Evolutionary conservation across 225 moss, liverwort and hornwort species (phyloP).

Genomic region (Climacium dendroides): DNA sequence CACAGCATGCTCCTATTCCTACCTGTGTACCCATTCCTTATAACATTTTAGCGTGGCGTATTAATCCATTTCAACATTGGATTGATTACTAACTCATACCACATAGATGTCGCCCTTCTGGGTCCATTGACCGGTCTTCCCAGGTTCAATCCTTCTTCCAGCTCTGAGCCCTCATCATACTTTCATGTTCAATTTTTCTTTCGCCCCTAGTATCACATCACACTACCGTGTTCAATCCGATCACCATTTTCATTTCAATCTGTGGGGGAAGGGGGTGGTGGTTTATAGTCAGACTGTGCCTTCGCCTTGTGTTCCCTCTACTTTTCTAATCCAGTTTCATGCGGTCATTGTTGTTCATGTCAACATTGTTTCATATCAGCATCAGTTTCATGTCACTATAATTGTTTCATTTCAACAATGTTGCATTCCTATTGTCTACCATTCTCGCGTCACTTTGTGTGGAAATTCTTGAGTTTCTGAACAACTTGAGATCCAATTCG

Average conservation of each 20-base stretch:
- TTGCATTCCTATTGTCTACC: background rate
- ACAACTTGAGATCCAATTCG: background rate
- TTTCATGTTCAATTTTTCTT: background rate
- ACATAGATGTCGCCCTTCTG: fast-evolving
- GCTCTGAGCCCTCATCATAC: too few species aligned
- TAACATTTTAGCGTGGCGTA: background rate
- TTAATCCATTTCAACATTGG: background rate
- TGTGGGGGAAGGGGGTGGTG: too few species aligned
- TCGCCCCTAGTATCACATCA: background rate
- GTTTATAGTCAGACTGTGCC: background rate
- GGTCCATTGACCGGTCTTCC: fast-evolving
- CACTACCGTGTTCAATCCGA: background rate
- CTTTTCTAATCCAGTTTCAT: too few species aligned
- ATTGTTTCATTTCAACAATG: background rate
- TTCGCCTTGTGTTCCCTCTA: background rate
- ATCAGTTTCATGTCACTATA: too few species aligned
- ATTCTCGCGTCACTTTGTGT: background rate
- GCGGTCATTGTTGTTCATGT: background rate
- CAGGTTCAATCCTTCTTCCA: background rate
- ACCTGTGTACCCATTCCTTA: background rate
- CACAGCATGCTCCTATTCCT: background rate
- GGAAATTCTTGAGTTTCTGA: background rate
- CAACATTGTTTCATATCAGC: too few species aligned
- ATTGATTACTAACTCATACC: background rate
- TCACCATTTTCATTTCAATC: background rate